Base-by-base conservation (phyloP, 2,329 filamentous ascomycete species). In the Kalmusia sp. region DNA sequence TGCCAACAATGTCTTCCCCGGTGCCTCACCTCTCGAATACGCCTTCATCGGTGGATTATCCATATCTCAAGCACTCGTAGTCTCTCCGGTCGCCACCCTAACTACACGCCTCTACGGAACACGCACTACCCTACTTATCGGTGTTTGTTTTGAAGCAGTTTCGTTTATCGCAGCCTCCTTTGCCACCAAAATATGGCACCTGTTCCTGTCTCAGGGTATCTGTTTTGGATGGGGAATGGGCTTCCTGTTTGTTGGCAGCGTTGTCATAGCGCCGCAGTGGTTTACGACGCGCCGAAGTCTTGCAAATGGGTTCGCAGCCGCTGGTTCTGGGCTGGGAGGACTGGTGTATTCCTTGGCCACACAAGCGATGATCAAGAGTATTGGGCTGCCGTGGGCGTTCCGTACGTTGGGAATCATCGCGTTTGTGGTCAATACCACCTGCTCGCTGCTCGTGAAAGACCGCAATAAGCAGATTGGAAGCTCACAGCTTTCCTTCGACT, bases 201-300 rank as follows among this genome's bases (percentile, higher is more conserved):
- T 95, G 0, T 87, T 92, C 52, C 80, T 93, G 0, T 84, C 82
- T 5, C 91, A 93, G 68, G 91, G 91, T 4, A 67, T 93, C 2
- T 84, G 86, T 49, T 93, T 93, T 57, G 91, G 91, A n/a, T 71
- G 88, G 19, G 90, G 90, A 3, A 88, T 93, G 82, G 90, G 90
- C 0, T 87, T 93, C 52, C 77, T 88, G 8, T 93, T 92, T 68
- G 88, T 89, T 0, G 84, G 84, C 0, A 85, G 81, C 4, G 87
- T 89, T 3, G 84, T 84, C 28, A 83, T 92, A 9, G 79, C 89
- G 0, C 84, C 89, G 2, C 89, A 92, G 69, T 92, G 89, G 89
- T 93, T 93, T 66, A 83, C 80, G 8, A 86, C 84, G 27, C 81
- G 80, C 22, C 82, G 89, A 2, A 88, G 85, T 24, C 79, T 92